phyloP scores from a whole-genome alignment of 768 basidiomycete genomes.

The Roridomyces roridus region DNA sequence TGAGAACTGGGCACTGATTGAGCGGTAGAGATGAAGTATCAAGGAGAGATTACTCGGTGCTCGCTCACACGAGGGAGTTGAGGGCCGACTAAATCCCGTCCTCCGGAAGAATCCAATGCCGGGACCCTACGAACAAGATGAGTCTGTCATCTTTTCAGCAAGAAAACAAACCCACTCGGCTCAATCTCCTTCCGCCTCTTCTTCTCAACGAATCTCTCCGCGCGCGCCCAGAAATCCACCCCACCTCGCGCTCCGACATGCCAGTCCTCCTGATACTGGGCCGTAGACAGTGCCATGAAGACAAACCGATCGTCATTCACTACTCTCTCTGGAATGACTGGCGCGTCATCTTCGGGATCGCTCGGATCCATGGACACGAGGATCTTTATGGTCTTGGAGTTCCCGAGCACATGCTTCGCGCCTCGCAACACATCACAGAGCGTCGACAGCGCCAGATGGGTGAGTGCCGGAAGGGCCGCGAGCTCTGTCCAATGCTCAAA shows the following conservation, averaged over 20 bases:
- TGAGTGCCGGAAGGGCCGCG: background rate
- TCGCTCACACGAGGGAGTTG: too few relatives aligned
- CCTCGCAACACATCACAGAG: background rate
- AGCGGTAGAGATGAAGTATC: too few relatives aligned
- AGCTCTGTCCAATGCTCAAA: background rate
- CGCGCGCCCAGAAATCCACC: background rate
- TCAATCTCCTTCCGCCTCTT: background rate
- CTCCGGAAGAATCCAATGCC: too few relatives aligned
- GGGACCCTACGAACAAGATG: too few relatives aligned
- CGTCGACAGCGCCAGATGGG: background rate
- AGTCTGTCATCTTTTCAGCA: too few relatives aligned
- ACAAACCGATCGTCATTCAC: background rate
- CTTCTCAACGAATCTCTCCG: background rate
- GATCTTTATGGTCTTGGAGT: too few relatives aligned
- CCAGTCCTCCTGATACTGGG: background rate
- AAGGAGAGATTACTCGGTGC: too few relatives aligned
- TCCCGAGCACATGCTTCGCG: background rate
- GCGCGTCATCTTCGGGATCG: background rate
- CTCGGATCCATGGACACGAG: too few relatives aligned
- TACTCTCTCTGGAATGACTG: too few relatives aligned
- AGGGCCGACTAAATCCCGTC: too few relatives aligned
- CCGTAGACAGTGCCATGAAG: background rate
- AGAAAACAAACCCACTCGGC: too few relatives aligned
- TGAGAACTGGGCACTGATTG: too few relatives aligned
- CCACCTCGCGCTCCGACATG: background rate